Evolutionary conservation across 306 rosid genomes (phyloP), one percentile per base, ranked within the genome.

Genomic region (Cucurbita pepo): DNA sequence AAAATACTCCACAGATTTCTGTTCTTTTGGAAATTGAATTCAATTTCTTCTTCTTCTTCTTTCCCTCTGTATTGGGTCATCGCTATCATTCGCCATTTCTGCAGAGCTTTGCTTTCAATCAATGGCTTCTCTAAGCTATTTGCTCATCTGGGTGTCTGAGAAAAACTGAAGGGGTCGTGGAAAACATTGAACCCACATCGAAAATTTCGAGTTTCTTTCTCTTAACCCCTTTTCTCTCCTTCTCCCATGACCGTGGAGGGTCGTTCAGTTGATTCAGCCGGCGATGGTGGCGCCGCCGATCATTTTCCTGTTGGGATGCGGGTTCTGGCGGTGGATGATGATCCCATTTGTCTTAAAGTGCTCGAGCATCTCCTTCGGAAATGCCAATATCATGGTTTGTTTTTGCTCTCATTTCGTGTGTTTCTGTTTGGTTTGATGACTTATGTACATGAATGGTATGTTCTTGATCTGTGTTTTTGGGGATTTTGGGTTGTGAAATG

Each of bases 281-380:
- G 62, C 53, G 81, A 80, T 63, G 82, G 80, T 70, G 83, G 38
- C 15, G 56, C 63, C 25, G 8, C 50, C 34, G 90, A 85, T 66
- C 75, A 34, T 57, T 93, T 93, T 77, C 96, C 96, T 4, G 86
- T 79, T 57, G 98, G 98, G 54, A 88, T 93, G 98, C 85, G 88
- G 56, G 96, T 93, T 79, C 87, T 93, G 19, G 96, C 91, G 3
- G 98, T 90, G 44, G 98, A 93, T 14, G 96, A 89, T 52, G 82
- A 90, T 80, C 87, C 80, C 69, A 78, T 76, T 54, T 93, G 96
- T 78, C 89, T 93, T 73, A 90, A 77, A 74, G 41, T 88, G 18
- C 75, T 90, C 77, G 96, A 88, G 75, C 78, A 19, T 51, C 77
- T 93, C 72, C 96, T 93, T 81, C 87, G 82, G 38, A 80, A 80